Conservation (phyloP, 495 filamentous ascomycete species). For the Podospora comata region DNA sequence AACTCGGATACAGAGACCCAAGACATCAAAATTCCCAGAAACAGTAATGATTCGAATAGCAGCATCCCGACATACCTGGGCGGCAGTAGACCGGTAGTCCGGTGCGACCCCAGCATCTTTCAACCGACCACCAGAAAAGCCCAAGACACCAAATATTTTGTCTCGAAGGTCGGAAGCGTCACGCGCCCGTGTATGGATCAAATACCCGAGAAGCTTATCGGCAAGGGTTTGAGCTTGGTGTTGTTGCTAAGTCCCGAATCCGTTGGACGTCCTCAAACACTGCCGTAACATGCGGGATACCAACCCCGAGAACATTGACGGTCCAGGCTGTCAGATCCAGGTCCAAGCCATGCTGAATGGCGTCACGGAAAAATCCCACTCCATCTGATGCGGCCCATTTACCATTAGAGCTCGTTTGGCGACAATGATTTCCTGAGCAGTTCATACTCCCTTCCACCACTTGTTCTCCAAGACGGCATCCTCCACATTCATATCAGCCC, state of each 20-base stretch:
- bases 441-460: conserved; percentile 24
- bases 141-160: conserved; percentile 34
- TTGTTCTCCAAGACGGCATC: not conserved
- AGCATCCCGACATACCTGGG: conserved; percentile 12
- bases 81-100: conserved; percentile 9
- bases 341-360: conserved; percentile 1
- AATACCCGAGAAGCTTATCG: conserved; percentile 11
- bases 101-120: conserved; percentile 5
- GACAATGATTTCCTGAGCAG: conserved; percentile 21
- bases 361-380: conserved; percentile 14
- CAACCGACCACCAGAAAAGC: conserved; percentile 17
- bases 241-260: not conserved
- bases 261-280: conserved; percentile 10
- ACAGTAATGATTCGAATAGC: conserved; percentile 2
- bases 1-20: conserved; percentile 11
- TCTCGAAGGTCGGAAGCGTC: conserved; percentile 32
- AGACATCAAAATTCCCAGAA: conserved; percentile 12
- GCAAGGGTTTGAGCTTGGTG: conserved; percentile 3
- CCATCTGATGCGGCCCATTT: conserved; percentile 7
- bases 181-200: conserved; percentile 13
- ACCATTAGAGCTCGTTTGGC: conserved; percentile 12
- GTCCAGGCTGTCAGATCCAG: conserved; percentile 7
- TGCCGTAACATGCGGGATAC: not conserved
- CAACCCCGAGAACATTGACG: conserved; percentile 1
- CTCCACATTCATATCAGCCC: not conserved